phyloP scores from a whole-genome alignment of 345 rosid genomes.

The Populus tremula region DNA sequence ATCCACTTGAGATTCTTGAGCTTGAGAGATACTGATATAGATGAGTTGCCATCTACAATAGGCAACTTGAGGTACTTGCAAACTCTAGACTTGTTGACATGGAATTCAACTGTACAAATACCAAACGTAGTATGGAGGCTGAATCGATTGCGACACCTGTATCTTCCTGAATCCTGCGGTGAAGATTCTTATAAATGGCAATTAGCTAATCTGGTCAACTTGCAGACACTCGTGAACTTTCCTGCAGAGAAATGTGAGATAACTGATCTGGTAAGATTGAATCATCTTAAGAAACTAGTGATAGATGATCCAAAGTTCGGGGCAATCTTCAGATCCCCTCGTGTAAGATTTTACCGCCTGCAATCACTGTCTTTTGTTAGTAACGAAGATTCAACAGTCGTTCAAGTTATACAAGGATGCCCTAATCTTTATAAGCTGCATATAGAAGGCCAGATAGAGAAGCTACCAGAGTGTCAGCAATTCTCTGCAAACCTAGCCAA shows the following conservation, averaged over 20 bases:
- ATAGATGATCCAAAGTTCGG: background rate
- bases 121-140: constrained; percentile 30
- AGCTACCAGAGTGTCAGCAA: constrained; percentile 24
- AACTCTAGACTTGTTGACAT: constrained; percentile 28
- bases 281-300: constrained; percentile 12
- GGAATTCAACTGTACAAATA: constrained; percentile 16
- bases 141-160: constrained; percentile 22
- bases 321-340: constrained; percentile 10
- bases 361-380: constrained; percentile 20
- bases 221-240: constrained; percentile 27
- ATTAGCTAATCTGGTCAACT: constrained; percentile 7
- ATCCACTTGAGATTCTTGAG: constrained; percentile 35
- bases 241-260: constrained; percentile 4
- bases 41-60: constrained; percentile 19
- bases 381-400: constrained; percentile 17
- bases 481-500: constrained; percentile 37
- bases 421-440: constrained; percentile 3
- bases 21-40: background rate
- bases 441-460: constrained; percentile 11
- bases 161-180: constrained; percentile 9
- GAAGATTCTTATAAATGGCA: constrained; percentile 11
- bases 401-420: constrained; percentile 15
- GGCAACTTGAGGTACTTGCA: constrained; percentile 30
- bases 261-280: constrained; percentile 4
- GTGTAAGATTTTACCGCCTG: constrained; percentile 7